phyloP scores from a whole-genome alignment of 1,139 yeast species.

The Saccharomyces hybrid region DNA sequence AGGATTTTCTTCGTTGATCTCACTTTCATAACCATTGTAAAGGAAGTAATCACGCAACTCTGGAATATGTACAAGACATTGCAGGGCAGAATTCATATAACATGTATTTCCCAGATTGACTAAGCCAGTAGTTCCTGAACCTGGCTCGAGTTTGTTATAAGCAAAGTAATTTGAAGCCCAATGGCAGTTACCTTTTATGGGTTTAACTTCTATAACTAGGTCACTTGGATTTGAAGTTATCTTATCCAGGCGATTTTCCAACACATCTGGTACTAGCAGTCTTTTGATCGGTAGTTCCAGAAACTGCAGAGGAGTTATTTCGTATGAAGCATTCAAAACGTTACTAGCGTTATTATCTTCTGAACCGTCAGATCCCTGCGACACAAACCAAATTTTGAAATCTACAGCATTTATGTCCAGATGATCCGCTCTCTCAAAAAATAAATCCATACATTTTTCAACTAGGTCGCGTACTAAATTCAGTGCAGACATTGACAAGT shows the following conservation, averaged over 20 bases:
- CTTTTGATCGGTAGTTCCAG: slow-evolving; percentile 19
- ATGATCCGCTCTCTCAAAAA: slow-evolving; percentile 18
- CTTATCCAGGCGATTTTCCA: slow-evolving; percentile 16
- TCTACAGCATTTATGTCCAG: slow-evolving; percentile 17
- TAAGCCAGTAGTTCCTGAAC: slow-evolving; percentile 56
- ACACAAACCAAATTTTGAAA: slow-evolving; percentile 31
- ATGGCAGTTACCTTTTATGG: slow-evolving; percentile 18
- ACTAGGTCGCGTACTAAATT: slow-evolving; percentile 17
- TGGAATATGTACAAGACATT: slow-evolving; percentile 81
- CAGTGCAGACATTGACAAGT: slow-evolving; percentile 19
- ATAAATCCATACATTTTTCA: slow-evolving; percentile 22
- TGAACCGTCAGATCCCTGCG: slow-evolving; percentile 9
- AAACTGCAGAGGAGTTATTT: slow-evolving; percentile 27
- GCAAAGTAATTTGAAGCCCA: slow-evolving; percentile 34
- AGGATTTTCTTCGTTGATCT: slow-evolving; percentile 70
- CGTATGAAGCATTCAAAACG: slow-evolving; percentile 15
- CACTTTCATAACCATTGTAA: slow-evolving; percentile 53
- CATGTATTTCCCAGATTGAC: slow-evolving; percentile 88
- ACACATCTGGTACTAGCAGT: slow-evolving; percentile 20
- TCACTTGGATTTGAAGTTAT: slow-evolving; percentile 21
- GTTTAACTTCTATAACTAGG: slow-evolving; percentile 31
- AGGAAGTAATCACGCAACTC: slow-evolving; percentile 72
- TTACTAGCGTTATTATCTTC: slow-evolving; percentile 5
- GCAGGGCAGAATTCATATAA: slow-evolving; percentile 94
- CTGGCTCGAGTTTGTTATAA: slow-evolving; percentile 28